Conservation (phyloP, 345 rosid species). For the Populus nigra region DNA sequence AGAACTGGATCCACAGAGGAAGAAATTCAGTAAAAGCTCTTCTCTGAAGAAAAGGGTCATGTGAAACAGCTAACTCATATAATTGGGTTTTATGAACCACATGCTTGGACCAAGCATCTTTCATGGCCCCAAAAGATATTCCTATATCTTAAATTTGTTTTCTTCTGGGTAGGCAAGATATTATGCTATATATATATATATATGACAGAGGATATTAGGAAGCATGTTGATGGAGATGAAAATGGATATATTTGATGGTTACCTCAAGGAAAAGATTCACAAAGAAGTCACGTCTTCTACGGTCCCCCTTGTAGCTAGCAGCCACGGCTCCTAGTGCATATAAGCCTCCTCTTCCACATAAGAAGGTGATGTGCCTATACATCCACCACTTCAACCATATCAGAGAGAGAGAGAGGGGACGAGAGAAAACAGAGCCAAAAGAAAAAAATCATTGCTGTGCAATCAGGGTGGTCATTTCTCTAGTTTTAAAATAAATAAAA, state of each 20-base stretch:
- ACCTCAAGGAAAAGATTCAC: slow-evolving; percentile 70
- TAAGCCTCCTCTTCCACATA: slow-evolving; percentile 87
- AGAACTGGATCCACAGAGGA: background rate
- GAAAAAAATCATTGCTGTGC: too few species aligned
- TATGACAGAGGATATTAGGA: too few species aligned
- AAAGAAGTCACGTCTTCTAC: slow-evolving; percentile 43
- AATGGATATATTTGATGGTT: background rate
- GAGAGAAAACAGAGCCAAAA: too few species aligned
- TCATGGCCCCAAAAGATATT: background rate
- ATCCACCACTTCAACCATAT: background rate
- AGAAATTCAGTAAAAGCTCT: background rate
- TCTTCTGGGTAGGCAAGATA: background rate
- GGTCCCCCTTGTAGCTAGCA: slow-evolving; percentile 55
- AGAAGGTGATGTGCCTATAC: slow-evolving; percentile 72
- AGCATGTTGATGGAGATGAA: background rate
- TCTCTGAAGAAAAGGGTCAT: background rate
- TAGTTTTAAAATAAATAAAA: too few species aligned
- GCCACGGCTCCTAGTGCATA: slow-evolving; percentile 75
- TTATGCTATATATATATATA: background rate
- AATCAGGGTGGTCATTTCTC: too few species aligned
- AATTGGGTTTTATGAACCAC: too few species aligned
- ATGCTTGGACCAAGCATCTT: background rate
- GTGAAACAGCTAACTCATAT: too few species aligned
- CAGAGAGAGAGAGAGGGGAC: background rate
- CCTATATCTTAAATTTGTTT: background rate